Evolutionary conservation across 805 yeast species (phyloP).

Genomic region (Danielia reshetovae): DNA sequence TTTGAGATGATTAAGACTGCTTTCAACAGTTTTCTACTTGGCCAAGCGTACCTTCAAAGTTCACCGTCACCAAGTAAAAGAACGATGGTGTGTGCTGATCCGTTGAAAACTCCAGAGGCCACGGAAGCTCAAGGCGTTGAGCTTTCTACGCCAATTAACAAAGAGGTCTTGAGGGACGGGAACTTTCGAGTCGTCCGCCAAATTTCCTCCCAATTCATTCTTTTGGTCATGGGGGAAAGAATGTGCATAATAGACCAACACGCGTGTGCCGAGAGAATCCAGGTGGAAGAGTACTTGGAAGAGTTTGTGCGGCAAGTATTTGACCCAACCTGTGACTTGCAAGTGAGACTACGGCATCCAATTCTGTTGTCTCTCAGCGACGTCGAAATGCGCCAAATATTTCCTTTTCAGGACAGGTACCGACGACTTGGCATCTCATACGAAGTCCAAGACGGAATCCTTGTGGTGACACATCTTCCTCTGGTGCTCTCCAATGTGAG

Average conservation of each 20-base stretch:
- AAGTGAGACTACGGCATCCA: slow-evolving; percentile 9
- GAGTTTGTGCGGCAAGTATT: slow-evolving; percentile 29
- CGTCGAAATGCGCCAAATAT: slow-evolving; percentile 29
- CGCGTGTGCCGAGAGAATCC: slow-evolving; percentile 76
- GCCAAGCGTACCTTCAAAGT: too few relatives aligned
- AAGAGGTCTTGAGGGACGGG: too few relatives aligned
- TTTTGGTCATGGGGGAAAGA: slow-evolving; percentile 24
- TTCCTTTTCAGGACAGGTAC: too few relatives aligned
- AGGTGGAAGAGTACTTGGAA: slow-evolving; percentile 49
- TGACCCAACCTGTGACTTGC: slow-evolving; percentile 12
- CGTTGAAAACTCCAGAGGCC: too few relatives aligned
- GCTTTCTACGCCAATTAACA: too few relatives aligned
- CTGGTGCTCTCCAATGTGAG: slow-evolving; percentile 2
- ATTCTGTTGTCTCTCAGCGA: slow-evolving; percentile 15
- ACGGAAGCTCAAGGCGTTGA: too few relatives aligned
- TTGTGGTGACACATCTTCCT: slow-evolving; percentile 44
- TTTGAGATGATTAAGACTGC: too few relatives aligned
- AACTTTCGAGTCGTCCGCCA: slow-evolving; percentile 45
- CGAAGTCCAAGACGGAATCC: background rate
- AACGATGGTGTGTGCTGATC: too few relatives aligned
- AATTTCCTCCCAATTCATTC: slow-evolving; percentile 60
- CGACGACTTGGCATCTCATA: slow-evolving; percentile 52
- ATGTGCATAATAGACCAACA: slow-evolving; percentile 66
- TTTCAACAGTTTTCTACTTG: too few relatives aligned
- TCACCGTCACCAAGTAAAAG: too few relatives aligned